A percentile compares a stretch with the other conserved stretches of the same genome.
Conservation (phyloP, 768 basidiomycete genomes). For the Boletus vermiculosoides region DNA sequence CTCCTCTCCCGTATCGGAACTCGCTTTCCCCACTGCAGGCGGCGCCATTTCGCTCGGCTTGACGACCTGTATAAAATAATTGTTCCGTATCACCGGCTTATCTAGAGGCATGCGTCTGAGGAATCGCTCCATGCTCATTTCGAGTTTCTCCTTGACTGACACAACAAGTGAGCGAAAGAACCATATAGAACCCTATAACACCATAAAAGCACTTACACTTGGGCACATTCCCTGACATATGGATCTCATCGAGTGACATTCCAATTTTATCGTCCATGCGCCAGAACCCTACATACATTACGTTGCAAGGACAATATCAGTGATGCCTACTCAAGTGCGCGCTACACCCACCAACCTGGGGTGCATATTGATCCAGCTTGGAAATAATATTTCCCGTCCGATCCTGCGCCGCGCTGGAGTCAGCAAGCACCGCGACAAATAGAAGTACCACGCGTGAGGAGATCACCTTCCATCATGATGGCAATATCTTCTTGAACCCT, state of each 20-base stretch:
- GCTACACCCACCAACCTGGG: slow-evolving; percentile 43
- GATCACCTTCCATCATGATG: slow-evolving; percentile 57
- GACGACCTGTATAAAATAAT: slow-evolving; percentile 53
- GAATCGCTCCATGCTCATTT: slow-evolving; percentile 65
- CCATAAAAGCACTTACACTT: slow-evolving; percentile 48
- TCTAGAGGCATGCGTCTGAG: slow-evolving; percentile 64
- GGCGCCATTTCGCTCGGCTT: slow-evolving; percentile 15
- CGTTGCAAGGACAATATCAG: slow-evolving; percentile 2
- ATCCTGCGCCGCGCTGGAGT: slow-evolving; percentile 39
- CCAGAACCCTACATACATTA: slow-evolving; percentile 59
- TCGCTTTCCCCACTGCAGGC: neutral
- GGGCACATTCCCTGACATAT: slow-evolving; percentile 67
- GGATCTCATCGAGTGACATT: slow-evolving; percentile 68
- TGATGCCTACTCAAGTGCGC: neutral
- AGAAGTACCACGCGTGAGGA: slow-evolving; percentile 5
- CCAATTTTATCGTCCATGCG: slow-evolving; percentile 76
- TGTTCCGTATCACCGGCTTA: slow-evolving; percentile 70
- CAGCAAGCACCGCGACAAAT: slow-evolving; percentile 19
- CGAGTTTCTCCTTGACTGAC: slow-evolving; percentile 58
- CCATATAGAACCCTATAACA: neutral
- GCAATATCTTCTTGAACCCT: slow-evolving; percentile 60
- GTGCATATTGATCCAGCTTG: slow-evolving; percentile 70
- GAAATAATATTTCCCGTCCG: slow-evolving; percentile 70
- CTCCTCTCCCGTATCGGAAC: slow-evolving; percentile 6
- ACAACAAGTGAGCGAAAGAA: slow-evolving; percentile 6